Evolutionary conservation across 345 rosid species (phyloP).

Genomic region (Salix exigua): DNA sequence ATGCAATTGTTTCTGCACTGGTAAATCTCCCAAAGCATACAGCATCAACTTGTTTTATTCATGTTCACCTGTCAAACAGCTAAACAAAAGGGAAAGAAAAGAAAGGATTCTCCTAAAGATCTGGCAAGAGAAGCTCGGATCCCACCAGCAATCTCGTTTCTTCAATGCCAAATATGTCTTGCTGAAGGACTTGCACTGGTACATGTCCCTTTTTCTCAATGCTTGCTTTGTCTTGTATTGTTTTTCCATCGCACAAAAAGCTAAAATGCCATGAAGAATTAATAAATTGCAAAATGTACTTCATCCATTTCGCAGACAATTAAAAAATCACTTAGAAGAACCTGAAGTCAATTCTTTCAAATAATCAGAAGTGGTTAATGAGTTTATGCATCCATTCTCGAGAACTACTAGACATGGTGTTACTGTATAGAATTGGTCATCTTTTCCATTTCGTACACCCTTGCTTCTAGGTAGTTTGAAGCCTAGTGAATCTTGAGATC

Average conservation of each 20-base stretch:
- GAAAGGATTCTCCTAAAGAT: conserved; percentile 62
- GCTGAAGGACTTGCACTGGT: conserved; percentile 95
- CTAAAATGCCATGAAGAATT: background rate
- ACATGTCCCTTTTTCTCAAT: background rate
- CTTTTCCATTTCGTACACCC: background rate
- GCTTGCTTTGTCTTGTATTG: background rate
- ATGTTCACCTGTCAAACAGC: conserved; percentile 41
- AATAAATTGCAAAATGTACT: background rate
- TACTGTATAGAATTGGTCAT: background rate
- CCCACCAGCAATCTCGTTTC: conserved; percentile 63
- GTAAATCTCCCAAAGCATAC: background rate
- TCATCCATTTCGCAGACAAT: background rate
- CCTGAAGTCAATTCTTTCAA: background rate
- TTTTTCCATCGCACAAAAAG: background rate
- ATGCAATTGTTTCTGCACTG: background rate
- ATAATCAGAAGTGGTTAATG: background rate
- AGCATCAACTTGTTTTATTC: conserved; percentile 5
- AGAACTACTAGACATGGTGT: background rate
- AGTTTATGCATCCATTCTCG: background rate
- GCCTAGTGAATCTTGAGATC: background rate
- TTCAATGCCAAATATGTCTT: conserved; percentile 77
- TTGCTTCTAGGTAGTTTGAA: background rate
- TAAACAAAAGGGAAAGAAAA: conserved; percentile 76
- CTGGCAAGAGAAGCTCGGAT: conserved; percentile 56
- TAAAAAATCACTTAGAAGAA: too few relatives aligned